Percentiles rank a stretch among this genome's conserved stretches.
phyloP scores from a whole-genome alignment of 1,284 basidiomycete genomes.

The Crucibulum cyathiforme region DNA sequence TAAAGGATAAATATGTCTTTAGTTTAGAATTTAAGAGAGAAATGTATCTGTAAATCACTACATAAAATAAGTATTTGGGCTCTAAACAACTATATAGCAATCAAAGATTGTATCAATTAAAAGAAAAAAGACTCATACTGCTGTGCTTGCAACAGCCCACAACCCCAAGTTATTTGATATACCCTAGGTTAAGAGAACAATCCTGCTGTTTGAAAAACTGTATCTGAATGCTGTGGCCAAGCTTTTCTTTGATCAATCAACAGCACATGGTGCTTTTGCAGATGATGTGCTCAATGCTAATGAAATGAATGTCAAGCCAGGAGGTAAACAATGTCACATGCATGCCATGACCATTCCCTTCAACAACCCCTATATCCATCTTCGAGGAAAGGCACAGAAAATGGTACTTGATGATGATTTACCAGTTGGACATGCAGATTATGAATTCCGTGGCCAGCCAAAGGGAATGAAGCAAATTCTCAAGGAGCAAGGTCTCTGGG shows the following conservation, averaged over 20 bases:
- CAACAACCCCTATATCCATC: neutral
- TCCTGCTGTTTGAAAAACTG: slow-evolving; percentile 9
- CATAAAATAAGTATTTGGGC: too few relatives aligned
- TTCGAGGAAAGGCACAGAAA: neutral
- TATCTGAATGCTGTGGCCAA: slow-evolving; percentile 6
- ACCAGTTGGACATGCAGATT: slow-evolving; percentile 8
- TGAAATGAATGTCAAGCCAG: slow-evolving; percentile 12
- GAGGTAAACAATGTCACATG: slow-evolving; percentile 4
- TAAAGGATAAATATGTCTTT: too few relatives aligned
- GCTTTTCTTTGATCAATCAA: slow-evolving; percentile 16
- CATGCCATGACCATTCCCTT: neutral
- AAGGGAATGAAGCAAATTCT: slow-evolving; percentile 6
- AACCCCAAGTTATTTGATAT: too few relatives aligned
- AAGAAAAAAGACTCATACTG: too few relatives aligned
- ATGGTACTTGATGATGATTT: slow-evolving; percentile 6
- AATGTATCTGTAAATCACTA: too few relatives aligned
- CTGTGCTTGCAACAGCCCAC: too few relatives aligned
- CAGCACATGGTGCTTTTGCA: slow-evolving; percentile 9
- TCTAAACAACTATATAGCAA: too few relatives aligned
- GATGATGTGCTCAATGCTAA: slow-evolving; percentile 12
- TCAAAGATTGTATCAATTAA: too few relatives aligned
- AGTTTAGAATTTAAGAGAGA: too few relatives aligned
- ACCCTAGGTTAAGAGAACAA: slow-evolving; percentile 1
- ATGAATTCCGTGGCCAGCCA: slow-evolving; percentile 3
- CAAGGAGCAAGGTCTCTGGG: slow-evolving; percentile 1